phyloP scores from a whole-genome alignment of 371 early-diverging fungal genomes.

The Rhizopus stolonifer region DNA sequence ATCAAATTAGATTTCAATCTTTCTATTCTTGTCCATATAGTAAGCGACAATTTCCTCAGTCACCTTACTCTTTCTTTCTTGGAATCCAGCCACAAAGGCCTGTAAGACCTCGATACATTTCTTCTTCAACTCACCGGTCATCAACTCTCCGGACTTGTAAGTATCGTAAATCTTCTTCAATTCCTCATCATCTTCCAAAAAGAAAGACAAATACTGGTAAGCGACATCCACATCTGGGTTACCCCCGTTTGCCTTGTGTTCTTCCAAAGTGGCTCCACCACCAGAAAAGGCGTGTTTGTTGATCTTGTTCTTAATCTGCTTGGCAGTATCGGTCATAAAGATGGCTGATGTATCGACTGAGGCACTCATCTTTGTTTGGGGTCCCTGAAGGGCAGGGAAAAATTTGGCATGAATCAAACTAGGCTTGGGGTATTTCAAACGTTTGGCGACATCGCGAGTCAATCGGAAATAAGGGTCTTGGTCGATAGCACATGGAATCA shows the following conservation, averaged over 20 bases:
- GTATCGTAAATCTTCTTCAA: constrained; percentile 69
- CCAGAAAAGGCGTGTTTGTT: constrained; percentile 98
- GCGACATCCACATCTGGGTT: constrained; percentile 97
- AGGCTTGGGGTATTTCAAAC: constrained; percentile 97
- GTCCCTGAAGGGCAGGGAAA: constrained; percentile 97
- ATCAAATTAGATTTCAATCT: constrained; percentile 40
- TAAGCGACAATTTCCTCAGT: constrained; percentile 66
- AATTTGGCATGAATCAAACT: constrained; percentile 94
- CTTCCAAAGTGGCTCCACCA: constrained; percentile 91
- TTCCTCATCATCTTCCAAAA: constrained; percentile 96
- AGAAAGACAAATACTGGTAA: constrained; percentile 97
- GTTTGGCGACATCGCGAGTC: constrained; percentile 95
- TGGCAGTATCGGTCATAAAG: constrained; percentile 93
- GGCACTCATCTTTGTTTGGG: constrained; percentile 99
- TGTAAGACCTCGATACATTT: constrained; percentile 90
- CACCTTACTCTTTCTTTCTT: constrained; percentile 68
- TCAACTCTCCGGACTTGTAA: constrained; percentile 89
- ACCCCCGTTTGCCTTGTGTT: constrained; percentile 91
- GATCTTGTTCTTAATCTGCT: constrained; percentile 96
- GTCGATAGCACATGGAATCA: constrained; percentile 99
- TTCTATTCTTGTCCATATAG: constrained; percentile 62
- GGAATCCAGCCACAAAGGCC: constrained; percentile 85
- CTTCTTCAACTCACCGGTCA: constrained; percentile 93
- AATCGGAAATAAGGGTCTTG: constrained; percentile 99
- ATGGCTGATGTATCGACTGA: constrained; percentile 92